Evolutionary conservation across 768 basidiomycete species (phyloP), one percentile per base, ranked within the genome.

Genomic region (Pulveroboletus sp.): DNA sequence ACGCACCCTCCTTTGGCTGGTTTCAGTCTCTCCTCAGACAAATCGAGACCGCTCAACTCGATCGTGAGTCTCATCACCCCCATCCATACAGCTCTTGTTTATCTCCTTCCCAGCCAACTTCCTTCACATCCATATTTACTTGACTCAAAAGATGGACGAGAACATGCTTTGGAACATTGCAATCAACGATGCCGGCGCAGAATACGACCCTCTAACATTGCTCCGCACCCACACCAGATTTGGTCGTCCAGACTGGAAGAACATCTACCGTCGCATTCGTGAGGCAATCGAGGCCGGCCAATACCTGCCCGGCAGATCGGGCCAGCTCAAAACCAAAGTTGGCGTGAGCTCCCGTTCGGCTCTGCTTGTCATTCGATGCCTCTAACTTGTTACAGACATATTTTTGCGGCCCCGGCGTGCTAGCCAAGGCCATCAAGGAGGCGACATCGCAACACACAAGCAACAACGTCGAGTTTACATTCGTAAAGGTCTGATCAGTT

Each of bases 1-100:
- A 94, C 57, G 83, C 88, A n/a, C 90, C 90, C n/a, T 90, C 89
- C n/a, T 93, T 97, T 61, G 93, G 91, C 59, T 97, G 94, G 94
- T 95, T 97, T 80, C 90, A 94, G 67, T 84, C 79, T 52, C 72
- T 97, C 44, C 75, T 97, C 51, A 85, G 87, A 61, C 85, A 93
- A 64, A 84, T 97, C 39, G 94, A 97, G 66, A 82, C 81, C 41
- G 87, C 89, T 38, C 92, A 94, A 63, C 82, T 83, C 31, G 90
- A 94, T 75, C 88, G 91, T 92, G 63, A 75, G 89, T 77, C 6
- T 12, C 34, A 2, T 36, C 31, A 19, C 21, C 37, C 43, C 10
- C 8, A 29, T 34, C 13, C 36, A 37, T 9, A 39, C 35, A 17
- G 38, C 43, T 1, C 23, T 21, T 42, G 39, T 56, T 66, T 40